These are phyloP conservation scores for Blakeslea trispora DNA, from an alignment of 371 early-diverging fungal species.

Conservation along the genomic window DNA sequence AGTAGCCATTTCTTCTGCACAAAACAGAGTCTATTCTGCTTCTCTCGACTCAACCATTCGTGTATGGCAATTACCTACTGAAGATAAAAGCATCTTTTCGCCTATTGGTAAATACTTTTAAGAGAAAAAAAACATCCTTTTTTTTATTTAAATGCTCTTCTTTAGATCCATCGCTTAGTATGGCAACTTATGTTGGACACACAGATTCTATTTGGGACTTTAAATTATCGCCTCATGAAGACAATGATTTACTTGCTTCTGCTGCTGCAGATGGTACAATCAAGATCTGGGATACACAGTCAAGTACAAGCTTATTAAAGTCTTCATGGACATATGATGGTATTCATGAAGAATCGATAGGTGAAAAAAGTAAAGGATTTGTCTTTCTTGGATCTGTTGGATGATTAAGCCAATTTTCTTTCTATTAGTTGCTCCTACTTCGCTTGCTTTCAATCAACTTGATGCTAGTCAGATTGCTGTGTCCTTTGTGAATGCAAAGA, in stretches of 20 bases:
- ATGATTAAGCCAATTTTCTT: too few species aligned
- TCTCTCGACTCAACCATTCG: slow-evolving; percentile 78
- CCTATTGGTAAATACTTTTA: slow-evolving; percentile 56
- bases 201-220: slow-evolving; percentile 89
- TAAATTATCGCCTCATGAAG: slow-evolving; percentile 60
- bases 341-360: slow-evolving; percentile 5
- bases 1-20: slow-evolving; percentile 64
- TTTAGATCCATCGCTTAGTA: slow-evolving; percentile 56
- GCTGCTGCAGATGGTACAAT: slow-evolving; percentile 83
- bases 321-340: slow-evolving; percentile 56
- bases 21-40: slow-evolving; percentile 67
- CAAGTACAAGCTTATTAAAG: slow-evolving; percentile 46
- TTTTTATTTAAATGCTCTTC: background rate
- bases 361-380: slow-evolving; percentile 17
- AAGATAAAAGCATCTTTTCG: slow-evolving; percentile 55
- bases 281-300: slow-evolving; percentile 78
- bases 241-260: slow-evolving; percentile 62
- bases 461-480: slow-evolving; percentile 66
- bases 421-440: slow-evolving; percentile 59
- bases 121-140: too few species aligned
- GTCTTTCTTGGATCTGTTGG: too few species aligned
- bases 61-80: slow-evolving; percentile 72
- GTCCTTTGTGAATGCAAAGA: slow-evolving; percentile 65
- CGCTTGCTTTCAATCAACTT: slow-evolving; percentile 66
- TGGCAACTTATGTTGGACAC: slow-evolving; percentile 74